phyloP scores from a whole-genome alignment of 1,139 yeast genomes.

The Blastobotrys capitulatus region DNA sequence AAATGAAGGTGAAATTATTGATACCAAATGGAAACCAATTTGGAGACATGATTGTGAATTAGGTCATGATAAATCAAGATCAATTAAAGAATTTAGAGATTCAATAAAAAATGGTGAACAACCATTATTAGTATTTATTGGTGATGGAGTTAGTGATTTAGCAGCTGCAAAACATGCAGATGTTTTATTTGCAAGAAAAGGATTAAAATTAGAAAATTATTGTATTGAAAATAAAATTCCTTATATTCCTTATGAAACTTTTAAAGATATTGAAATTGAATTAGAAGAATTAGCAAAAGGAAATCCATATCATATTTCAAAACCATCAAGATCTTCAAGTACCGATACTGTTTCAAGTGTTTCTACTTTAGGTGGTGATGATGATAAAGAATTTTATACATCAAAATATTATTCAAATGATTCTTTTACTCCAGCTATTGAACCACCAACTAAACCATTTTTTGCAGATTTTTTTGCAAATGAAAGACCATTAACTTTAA shows the following conservation, averaged over 20 bases:
- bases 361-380: neutral
- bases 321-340: conserved; percentile 1
- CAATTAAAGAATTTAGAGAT: conserved; percentile 24
- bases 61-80: conserved; percentile 63
- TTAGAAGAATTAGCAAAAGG: conserved; percentile 30
- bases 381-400: too few species aligned
- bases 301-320: conserved; percentile 27
- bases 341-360: neutral
- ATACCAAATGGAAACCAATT: conserved; percentile 47
- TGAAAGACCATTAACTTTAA: neutral
- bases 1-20: conserved; percentile 46
- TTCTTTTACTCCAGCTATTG: neutral
- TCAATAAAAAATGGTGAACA: conserved; percentile 14
- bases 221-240: conserved; percentile 39
- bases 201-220: conserved; percentile 38
- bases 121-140: conserved; percentile 39
- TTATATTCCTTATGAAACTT: conserved; percentile 39
- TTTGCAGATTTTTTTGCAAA: neutral
- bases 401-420: too few species aligned
- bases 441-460: neutral
- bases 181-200: conserved; percentile 40
- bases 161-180: conserved; percentile 44
- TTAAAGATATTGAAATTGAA: conserved; percentile 38
- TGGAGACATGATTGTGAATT: conserved; percentile 57
- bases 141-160: conserved; percentile 43